Conservation (phyloP, 2,329 filamentous ascomycete genomes). For the Pseudogymnoascus sp. region DNA sequence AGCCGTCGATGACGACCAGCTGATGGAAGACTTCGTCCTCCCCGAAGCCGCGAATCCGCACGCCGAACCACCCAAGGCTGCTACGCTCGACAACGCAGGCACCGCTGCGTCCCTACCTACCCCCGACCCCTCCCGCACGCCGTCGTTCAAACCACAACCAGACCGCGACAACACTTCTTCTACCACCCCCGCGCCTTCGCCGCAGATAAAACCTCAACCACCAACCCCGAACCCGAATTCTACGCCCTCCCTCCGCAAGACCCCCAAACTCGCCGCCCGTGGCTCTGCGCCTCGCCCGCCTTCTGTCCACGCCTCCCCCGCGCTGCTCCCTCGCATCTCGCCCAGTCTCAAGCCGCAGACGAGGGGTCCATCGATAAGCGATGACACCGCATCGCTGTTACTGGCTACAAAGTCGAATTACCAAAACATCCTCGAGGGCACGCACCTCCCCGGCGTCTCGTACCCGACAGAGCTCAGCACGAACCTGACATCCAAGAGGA, state of each 20-base stretch:
- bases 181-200: constrained; percentile 39
- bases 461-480: constrained; percentile 89
- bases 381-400: constrained; percentile 60
- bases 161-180: constrained; percentile 32
- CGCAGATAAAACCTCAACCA: constrained; percentile 28
- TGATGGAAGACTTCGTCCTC: constrained; percentile 59
- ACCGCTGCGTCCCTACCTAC: constrained; percentile 34
- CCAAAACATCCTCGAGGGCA: constrained; percentile 92
- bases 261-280: constrained; percentile 45
- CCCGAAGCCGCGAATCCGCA: constrained; percentile 60
- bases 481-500: constrained; percentile 90
- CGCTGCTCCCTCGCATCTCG: constrained; percentile 79
- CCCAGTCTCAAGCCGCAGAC: constrained; percentile 89
- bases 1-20: constrained; percentile 39
- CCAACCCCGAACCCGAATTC: constrained; percentile 42
- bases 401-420: constrained; percentile 96
- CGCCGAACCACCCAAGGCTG: constrained; percentile 37
- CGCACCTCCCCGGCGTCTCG: constrained; percentile 76
- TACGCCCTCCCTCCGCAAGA: constrained; percentile 35
- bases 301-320: constrained; percentile 75
- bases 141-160: constrained; percentile 29
- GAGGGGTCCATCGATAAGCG: constrained; percentile 50
- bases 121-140: constrained; percentile 38
- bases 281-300: constrained; percentile 60
- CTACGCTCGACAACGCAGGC: constrained; percentile 41